Conservation (phyloP, 2,329 filamentous ascomycete species). For the Fusarium sp. region DNA sequence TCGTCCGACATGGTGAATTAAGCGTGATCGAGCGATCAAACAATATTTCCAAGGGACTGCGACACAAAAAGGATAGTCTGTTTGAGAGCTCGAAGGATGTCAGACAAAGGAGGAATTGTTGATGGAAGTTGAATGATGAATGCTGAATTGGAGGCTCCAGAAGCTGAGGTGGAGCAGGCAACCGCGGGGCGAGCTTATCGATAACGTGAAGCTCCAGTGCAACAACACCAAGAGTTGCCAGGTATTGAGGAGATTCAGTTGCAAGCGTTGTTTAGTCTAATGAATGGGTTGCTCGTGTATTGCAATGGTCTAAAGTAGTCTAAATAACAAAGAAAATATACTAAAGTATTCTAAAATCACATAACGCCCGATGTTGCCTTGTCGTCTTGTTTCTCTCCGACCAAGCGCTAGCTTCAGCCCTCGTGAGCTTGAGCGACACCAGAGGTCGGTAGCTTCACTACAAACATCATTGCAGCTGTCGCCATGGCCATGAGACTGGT, state of each 20-base stretch:
- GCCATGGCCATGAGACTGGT: slow-evolving; percentile 51
- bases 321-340: too few relatives aligned
- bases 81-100: not conserved
- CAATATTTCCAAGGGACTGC: not conserved
- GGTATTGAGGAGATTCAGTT: too few relatives aligned
- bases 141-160: slow-evolving; percentile 6
- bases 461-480: slow-evolving; percentile 49
- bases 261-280: not conserved
- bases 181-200: slow-evolving; percentile 44
- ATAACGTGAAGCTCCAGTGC: slow-evolving; percentile 22
- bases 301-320: not conserved
- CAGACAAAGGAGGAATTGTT: slow-evolving; percentile 1
- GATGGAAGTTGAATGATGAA: slow-evolving; percentile 27
- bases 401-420: not conserved
- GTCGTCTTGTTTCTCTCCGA: not conserved
- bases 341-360: not conserved
- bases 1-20: slow-evolving; percentile 62
- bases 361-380: not conserved
- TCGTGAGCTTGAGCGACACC: slow-evolving; percentile 37
- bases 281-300: not conserved
- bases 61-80: not conserved
- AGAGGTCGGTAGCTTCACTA: slow-evolving; percentile 44
- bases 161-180: slow-evolving; percentile 44
- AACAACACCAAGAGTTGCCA: not conserved
- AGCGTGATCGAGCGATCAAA: not conserved